Conservation (phyloP, 1,284 basidiomycete genomes). For the Malassezia cuniculi region DNA sequence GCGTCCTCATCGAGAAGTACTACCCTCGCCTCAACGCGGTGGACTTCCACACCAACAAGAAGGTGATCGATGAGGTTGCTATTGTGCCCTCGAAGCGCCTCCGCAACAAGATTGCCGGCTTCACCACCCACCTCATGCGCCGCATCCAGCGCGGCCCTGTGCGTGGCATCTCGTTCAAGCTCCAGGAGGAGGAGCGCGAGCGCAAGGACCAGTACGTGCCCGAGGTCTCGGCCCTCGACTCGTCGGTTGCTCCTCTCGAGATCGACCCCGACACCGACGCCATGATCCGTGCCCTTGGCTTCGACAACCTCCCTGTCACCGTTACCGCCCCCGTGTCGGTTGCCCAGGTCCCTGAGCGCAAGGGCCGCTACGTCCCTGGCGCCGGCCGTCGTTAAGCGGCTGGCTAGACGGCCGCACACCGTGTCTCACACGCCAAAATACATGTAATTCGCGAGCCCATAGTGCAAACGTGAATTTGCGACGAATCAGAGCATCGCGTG, state of each 20-base stretch:
- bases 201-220: slow-evolving; percentile 55
- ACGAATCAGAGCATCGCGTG: too few relatives aligned
- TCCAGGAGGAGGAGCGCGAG: slow-evolving; percentile 99
- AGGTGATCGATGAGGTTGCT: slow-evolving; percentile 86
- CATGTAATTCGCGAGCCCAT: too few relatives aligned
- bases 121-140: slow-evolving; percentile 99
- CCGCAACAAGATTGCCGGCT: slow-evolving; percentile 98
- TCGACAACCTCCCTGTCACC: slow-evolving; percentile 42
- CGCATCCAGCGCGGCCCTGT: slow-evolving; percentile 99
- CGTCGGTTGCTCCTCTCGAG: slow-evolving; percentile 39
- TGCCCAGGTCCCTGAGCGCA: slow-evolving; percentile 39
- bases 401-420: too few relatives aligned
- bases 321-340: slow-evolving; percentile 40
- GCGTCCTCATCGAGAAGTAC: slow-evolving; percentile 99
- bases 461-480: too few relatives aligned
- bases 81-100: slow-evolving; percentile 96
- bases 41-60: slow-evolving; percentile 73
- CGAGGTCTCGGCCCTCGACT: slow-evolving; percentile 45
- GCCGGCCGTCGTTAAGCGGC: slow-evolving; percentile 37
- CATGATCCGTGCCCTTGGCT: slow-evolving; percentile 41
- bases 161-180: slow-evolving; percentile 99
- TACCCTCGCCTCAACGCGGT: slow-evolving; percentile 47
- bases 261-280: slow-evolving; percentile 46
- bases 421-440: too few relatives aligned
- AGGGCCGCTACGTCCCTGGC: slow-evolving; percentile 42